phyloP scores from a whole-genome alignment of 805 yeast species.

The Wickerhamiella sorbophila region DNA sequence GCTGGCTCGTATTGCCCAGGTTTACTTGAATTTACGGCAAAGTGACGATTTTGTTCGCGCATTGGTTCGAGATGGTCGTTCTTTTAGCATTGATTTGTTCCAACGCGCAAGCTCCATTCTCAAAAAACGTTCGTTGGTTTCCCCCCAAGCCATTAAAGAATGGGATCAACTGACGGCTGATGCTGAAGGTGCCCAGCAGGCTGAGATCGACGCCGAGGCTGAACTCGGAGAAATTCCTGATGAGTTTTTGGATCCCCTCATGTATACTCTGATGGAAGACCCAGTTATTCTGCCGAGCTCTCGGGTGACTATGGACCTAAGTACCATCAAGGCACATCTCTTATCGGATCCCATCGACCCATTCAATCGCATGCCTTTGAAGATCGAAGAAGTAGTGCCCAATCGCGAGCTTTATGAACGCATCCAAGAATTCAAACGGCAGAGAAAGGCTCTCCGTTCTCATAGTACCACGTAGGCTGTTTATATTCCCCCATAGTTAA shows the following conservation, averaged over 20 bases:
- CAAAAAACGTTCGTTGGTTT: constrained; percentile 38
- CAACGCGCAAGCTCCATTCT: constrained; percentile 57
- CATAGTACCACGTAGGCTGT: constrained; percentile 2
- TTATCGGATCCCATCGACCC: constrained; percentile 95
- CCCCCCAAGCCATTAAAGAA: constrained; percentile 37
- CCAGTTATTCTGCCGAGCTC: constrained; percentile 92
- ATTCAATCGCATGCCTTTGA: constrained; percentile 83
- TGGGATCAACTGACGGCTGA: constrained; percentile 56
- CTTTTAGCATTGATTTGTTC: constrained; percentile 57
- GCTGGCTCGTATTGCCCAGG: constrained; percentile 53
- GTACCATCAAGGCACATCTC: constrained; percentile 85
- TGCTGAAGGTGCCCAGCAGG: constrained; percentile 19
- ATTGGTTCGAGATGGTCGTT: constrained; percentile 83
- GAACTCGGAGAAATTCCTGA: constrained; percentile 93
- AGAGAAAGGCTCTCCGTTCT: neutral
- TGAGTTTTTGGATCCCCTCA: constrained; percentile 90
- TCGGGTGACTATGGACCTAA: constrained; percentile 68
- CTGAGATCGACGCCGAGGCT: constrained; percentile 67
- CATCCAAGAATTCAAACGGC: constrained; percentile 42
- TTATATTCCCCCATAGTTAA: constrained; percentile 9
- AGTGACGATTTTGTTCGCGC: constrained; percentile 59
- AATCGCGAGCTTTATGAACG: constrained; percentile 51
- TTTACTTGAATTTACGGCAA: constrained; percentile 56
- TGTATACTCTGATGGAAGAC: constrained; percentile 90
- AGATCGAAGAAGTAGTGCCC: constrained; percentile 74